Percentiles rank a stretch among this genome's conserved stretches.
These are phyloP conservation scores for Populus euphratica DNA, from an alignment of 345 rosid species.

Conservation along the genomic window DNA sequence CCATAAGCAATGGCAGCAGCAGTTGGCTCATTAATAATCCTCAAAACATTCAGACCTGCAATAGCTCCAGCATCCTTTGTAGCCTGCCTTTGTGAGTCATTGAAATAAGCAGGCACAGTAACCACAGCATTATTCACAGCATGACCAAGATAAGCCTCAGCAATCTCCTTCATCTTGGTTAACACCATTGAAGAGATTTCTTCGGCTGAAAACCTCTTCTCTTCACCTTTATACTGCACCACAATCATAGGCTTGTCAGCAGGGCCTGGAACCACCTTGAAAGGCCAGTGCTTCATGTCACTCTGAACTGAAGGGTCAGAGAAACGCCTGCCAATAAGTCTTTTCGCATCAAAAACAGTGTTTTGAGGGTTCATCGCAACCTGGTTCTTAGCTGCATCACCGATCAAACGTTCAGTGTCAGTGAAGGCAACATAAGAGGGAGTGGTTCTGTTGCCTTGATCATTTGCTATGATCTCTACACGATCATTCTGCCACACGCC, in stretches of 20 bases:
- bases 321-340: slow-evolving; percentile 21
- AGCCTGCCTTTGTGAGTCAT: slow-evolving; percentile 21
- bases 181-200: slow-evolving; percentile 23
- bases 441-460: slow-evolving; percentile 22
- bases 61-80: slow-evolving; percentile 25
- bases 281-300: slow-evolving; percentile 28
- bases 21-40: slow-evolving; percentile 21
- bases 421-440: slow-evolving; percentile 22
- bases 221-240: slow-evolving; percentile 15
- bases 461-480: slow-evolving; percentile 22
- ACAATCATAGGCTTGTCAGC: slow-evolving; percentile 23
- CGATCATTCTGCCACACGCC: slow-evolving; percentile 24
- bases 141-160: slow-evolving; percentile 18
- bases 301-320: slow-evolving; percentile 17
- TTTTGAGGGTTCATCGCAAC: slow-evolving; percentile 24
- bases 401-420: slow-evolving; percentile 11
- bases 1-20: slow-evolving; percentile 25
- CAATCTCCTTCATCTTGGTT: slow-evolving; percentile 19
- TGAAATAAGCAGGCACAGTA: slow-evolving; percentile 22
- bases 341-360: slow-evolving; percentile 19
- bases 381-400: slow-evolving; percentile 19
- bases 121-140: slow-evolving; percentile 11
- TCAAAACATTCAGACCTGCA: slow-evolving; percentile 12
- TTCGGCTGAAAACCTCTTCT: slow-evolving; percentile 18
- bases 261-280: slow-evolving; percentile 17